Conservation (phyloP, 2,329 filamentous ascomycete species). For the Nigrograna mackinnonii region DNA sequence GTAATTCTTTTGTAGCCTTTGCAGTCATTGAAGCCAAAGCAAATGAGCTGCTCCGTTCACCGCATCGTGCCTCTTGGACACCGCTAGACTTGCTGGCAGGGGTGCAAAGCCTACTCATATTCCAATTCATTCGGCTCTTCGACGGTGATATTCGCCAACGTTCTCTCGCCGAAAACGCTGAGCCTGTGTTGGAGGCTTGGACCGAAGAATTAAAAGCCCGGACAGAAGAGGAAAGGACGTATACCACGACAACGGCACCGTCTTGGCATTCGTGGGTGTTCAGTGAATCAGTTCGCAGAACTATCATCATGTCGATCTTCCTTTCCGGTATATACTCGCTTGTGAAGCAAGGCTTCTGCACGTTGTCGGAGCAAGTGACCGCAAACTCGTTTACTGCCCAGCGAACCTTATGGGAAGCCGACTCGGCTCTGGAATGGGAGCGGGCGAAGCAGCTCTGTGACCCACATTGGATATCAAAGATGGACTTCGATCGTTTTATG, state of each 20-base stretch:
- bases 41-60: conserved; percentile 12
- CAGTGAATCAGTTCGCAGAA: conserved; percentile 34
- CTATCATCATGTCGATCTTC: conserved; percentile 34
- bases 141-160: conserved; percentile 25
- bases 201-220: conserved; percentile 15
- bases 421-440: conserved; percentile 16
- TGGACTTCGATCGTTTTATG: conserved; percentile 18
- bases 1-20: conserved; percentile 10
- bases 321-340: conserved; percentile 34
- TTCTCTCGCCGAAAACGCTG: conserved; percentile 21
- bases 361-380: conserved; percentile 5
- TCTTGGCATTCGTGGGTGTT: conserved; percentile 34
- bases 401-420: conserved; percentile 16
- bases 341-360: conserved; percentile 16
- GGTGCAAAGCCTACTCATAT: conserved; percentile 26
- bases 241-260: conserved; percentile 15
- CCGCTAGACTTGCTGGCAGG: conserved; percentile 13
- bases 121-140: conserved; percentile 31
- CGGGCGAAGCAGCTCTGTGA: conserved; percentile 4
- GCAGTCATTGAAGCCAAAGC: conserved; percentile 16
- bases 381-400: conserved; percentile 20
- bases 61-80: conserved; percentile 8
- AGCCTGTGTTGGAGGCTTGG: conserved; percentile 25
- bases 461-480: conserved; percentile 15
- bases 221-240: conserved; percentile 10